These are phyloP conservation scores for Xylaria sp. DNA, from an alignment of 495 filamentous ascomycete species.

Conservation along the genomic window DNA sequence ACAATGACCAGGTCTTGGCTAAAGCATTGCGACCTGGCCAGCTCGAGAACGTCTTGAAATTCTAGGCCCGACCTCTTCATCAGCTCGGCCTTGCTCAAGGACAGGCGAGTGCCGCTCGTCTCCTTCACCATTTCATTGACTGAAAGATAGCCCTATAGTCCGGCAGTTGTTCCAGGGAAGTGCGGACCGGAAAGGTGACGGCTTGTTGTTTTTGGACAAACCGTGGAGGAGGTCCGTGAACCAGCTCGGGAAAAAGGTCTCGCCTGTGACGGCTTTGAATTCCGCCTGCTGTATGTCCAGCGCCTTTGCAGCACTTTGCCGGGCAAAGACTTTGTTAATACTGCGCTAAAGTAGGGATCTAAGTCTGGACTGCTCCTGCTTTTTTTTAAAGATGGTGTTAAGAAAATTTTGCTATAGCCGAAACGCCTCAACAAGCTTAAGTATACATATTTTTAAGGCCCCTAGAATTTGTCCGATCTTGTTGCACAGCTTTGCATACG, in stretches of 20 bases:
- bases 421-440: too few species aligned
- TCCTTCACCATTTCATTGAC: too few species aligned
- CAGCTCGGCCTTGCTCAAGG: neutral
- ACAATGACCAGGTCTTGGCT: neutral
- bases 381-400: neutral
- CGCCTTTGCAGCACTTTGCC: neutral
- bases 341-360: neutral
- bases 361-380: neutral
- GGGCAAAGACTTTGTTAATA: neutral
- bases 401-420: neutral
- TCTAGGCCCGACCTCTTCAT: neutral
- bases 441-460: too few species aligned
- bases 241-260: neutral
- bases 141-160: neutral
- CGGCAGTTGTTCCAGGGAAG: neutral
- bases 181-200: neutral
- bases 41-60: neutral
- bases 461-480: too few species aligned
- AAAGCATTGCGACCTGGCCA: neutral
- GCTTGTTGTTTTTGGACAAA: neutral
- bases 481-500: too few species aligned
- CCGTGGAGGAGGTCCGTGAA: neutral
- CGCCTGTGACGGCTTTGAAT: neutral
- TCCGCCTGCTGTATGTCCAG: neutral
- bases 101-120: neutral